These are phyloP conservation scores for Solanum ahanhuiri DNA, from an alignment of 257 asterid genomes.

Conservation along the genomic window DNA sequence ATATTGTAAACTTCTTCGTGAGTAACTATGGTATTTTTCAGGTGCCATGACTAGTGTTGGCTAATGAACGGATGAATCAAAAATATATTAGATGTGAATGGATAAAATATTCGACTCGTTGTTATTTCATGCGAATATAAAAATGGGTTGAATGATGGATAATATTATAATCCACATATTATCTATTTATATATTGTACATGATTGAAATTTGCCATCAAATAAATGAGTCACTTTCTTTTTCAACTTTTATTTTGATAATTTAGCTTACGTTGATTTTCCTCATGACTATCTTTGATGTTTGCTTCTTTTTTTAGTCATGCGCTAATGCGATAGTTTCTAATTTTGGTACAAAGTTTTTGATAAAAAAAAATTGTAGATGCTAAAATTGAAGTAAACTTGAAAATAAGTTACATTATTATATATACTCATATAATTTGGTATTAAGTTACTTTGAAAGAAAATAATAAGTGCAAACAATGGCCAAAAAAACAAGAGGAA, in stretches of 20 bases:
- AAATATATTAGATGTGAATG: not conserved
- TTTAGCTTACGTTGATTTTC: not conserved
- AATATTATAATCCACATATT: not conserved
- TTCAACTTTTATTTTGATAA: not conserved
- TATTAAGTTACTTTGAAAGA: no score
- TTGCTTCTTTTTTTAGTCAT: not conserved
- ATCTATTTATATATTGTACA: no score
- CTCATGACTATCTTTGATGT: not conserved
- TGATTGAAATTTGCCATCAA: not conserved
- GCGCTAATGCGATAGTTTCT: not conserved
- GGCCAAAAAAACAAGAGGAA: no score
- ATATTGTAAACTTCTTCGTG: not conserved
- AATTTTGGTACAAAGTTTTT: no score
- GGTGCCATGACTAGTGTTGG: not conserved
- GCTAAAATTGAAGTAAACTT: no score
- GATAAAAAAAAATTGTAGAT: no score
- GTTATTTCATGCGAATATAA: no score
- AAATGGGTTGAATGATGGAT: not conserved
- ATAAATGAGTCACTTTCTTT: no score
- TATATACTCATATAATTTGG: no score
- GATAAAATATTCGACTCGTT: not conserved
- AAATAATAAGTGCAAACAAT: no score
- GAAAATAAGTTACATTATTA: no score
- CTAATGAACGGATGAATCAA: not conserved
- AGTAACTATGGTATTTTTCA: not conserved